Conservation (phyloP, 306 rosid species). For the Coriaria nepalensis region DNA sequence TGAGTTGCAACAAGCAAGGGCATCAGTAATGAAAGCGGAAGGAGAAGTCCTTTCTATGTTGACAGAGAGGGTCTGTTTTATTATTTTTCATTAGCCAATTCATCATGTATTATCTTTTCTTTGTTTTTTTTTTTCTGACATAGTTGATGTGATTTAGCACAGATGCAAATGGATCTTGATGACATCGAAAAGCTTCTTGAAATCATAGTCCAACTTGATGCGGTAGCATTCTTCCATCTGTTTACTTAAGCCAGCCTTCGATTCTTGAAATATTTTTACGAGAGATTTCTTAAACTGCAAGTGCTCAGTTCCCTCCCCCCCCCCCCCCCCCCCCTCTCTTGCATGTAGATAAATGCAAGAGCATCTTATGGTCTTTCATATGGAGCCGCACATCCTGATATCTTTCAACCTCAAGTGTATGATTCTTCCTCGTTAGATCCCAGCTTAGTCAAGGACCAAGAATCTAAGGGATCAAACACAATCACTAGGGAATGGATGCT, state of each 20-base stretch:
- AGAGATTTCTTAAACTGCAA: too few relatives aligned
- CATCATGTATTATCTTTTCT: conserved; percentile 12
- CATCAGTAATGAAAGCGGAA: conserved; percentile 68
- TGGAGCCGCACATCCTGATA: conserved; percentile 61
- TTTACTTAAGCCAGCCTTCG: too few relatives aligned
- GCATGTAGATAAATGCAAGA: conserved; percentile 71
- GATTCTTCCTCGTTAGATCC: conserved; percentile 22
- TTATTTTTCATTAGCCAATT: conserved; percentile 7
- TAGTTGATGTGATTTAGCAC: conserved; percentile 18
- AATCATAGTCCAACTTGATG: conserved; percentile 56
- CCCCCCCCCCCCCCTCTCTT: neutral
- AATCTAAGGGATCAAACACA: conserved; percentile 17
- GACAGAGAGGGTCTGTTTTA: conserved; percentile 57
- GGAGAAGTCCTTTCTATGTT: conserved; percentile 64
- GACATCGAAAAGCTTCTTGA: conserved; percentile 45
- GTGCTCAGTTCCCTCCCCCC: too few relatives aligned
- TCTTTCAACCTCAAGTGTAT: conserved; percentile 33
- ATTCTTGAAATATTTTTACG: too few relatives aligned
- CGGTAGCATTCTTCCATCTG: conserved; percentile 32
- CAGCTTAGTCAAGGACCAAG: conserved; percentile 19
- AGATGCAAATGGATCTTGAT: conserved; percentile 75
- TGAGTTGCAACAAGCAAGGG: conserved; percentile 76
- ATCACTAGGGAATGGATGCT: conserved; percentile 50
- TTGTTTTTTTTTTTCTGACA: neutral
- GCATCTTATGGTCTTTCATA: conserved; percentile 72